These are phyloP conservation scores for Penicillium sp. DNA, from an alignment of 2,329 filamentous ascomycete species.

Conservation along the genomic window DNA sequence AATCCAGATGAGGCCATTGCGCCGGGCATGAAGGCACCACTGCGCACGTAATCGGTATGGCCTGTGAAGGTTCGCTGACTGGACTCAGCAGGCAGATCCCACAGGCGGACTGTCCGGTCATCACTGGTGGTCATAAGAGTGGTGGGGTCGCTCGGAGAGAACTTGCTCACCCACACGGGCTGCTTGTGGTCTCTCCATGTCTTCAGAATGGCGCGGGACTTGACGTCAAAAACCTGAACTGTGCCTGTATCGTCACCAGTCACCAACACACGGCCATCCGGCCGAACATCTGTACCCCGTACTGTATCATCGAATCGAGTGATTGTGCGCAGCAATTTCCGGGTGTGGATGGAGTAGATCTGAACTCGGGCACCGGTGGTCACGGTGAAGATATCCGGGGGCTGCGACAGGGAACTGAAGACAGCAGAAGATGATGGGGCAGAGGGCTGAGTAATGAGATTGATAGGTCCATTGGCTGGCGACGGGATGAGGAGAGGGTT, in stretches of 20 bases:
- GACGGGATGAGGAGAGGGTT: conserved; percentile 88
- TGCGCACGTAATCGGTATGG: conserved; percentile 89
- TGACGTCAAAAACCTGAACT: conserved; percentile 93
- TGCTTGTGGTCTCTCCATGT: conserved; percentile 95
- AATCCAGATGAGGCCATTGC: conserved; percentile 64
- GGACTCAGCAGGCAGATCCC: conserved; percentile 83
- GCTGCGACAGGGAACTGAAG: conserved; percentile 48
- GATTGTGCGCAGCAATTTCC: conserved; percentile 91
- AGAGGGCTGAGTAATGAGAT: conserved; percentile 76
- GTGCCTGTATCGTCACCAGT: conserved; percentile 89
- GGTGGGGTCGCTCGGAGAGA: conserved; percentile 86
- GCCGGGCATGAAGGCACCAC: conserved; percentile 79
- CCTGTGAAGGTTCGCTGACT: conserved; percentile 78
- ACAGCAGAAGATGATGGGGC: conserved; percentile 46
- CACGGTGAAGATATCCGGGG: conserved; percentile 71
- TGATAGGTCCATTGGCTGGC: conserved; percentile 85
- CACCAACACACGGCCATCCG: conserved; percentile 84
- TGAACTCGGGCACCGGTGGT: conserved; percentile 94
- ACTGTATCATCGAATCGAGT: conserved; percentile 91
- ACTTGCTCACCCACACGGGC: conserved; percentile 88
- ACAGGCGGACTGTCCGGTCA: conserved; percentile 87
- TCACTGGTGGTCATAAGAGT: conserved; percentile 86
- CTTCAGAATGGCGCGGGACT: conserved; percentile 85
- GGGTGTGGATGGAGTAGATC: conserved; percentile 87
- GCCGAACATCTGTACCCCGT: conserved; percentile 82